phyloP scores from a whole-genome alignment of 805 yeast species.

The Cyberlindnera xishuangbannaensis region DNA sequence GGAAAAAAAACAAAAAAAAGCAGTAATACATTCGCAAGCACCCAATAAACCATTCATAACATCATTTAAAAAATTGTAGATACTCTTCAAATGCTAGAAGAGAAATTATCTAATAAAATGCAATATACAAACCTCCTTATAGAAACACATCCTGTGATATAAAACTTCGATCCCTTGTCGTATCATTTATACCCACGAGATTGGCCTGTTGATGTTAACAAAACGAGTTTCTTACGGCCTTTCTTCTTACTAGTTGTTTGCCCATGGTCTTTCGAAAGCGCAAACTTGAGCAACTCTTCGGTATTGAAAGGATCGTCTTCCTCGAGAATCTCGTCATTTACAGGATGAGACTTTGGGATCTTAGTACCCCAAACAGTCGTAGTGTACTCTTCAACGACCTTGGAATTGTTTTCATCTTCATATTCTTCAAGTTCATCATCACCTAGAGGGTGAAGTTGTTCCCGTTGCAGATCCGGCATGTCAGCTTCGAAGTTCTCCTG shows the following conservation, averaged over 20 bases:
- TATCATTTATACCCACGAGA: constrained; percentile 4
- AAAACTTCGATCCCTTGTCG: not conserved
- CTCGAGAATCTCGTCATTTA: constrained; percentile 27
- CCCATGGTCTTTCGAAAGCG: constrained; percentile 1
- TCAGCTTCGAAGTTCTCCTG: constrained; percentile 3
- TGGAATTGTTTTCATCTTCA: too few relatives aligned
- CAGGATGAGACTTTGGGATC: constrained; percentile 25
- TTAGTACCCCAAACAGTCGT: constrained; percentile 78
- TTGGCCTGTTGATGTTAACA: constrained; percentile 13
- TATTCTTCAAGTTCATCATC: constrained; percentile 11
- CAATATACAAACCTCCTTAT: too few relatives aligned
- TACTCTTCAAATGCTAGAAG: too few relatives aligned
- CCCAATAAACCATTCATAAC: too few relatives aligned
- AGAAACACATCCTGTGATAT: too few relatives aligned
- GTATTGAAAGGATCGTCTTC: constrained; percentile 24
- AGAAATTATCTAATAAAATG: too few relatives aligned
- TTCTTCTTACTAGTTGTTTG: constrained; percentile 11
- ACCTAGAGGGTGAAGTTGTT: constrained; percentile 26
- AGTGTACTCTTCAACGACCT: constrained; percentile 25
- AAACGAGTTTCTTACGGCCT: constrained; percentile 18
- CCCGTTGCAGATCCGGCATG: not conserved
- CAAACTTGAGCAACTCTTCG: constrained; percentile 11
- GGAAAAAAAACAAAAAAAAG: too few relatives aligned
- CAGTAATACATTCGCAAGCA: too few relatives aligned
- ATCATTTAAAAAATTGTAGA: too few relatives aligned